Evolutionary conservation across 2,329 filamentous ascomycete genomes (phyloP).

Genomic region (Aspergillus tanneri): DNA sequence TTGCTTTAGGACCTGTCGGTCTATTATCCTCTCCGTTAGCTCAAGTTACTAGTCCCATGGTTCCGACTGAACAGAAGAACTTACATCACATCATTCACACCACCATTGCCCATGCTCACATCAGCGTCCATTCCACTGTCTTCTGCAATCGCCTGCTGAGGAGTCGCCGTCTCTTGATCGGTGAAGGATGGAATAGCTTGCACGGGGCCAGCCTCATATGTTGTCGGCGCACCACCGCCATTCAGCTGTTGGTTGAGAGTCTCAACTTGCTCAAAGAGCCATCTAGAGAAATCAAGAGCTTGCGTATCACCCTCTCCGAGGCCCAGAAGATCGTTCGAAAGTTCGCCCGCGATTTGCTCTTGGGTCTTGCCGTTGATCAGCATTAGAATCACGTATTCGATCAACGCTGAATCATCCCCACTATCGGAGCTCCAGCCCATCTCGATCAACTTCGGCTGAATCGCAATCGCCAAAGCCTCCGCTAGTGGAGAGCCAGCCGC

Average conservation of each 20-base stretch:
- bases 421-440: slow-evolving; percentile 86
- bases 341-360: slow-evolving; percentile 81
- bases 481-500: slow-evolving; percentile 77
- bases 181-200: slow-evolving; percentile 38
- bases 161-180: slow-evolving; percentile 33
- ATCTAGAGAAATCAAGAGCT: slow-evolving; percentile 79
- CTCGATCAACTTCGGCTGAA: slow-evolving; percentile 89
- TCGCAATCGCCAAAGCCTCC: slow-evolving; percentile 74
- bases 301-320: slow-evolving; percentile 79
- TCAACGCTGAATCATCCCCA: slow-evolving; percentile 76
- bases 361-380: slow-evolving; percentile 92
- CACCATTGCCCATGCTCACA: slow-evolving; percentile 71
- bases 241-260: slow-evolving; percentile 63
- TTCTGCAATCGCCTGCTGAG: slow-evolving; percentile 12
- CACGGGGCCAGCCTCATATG: slow-evolving; percentile 18
- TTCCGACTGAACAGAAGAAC: slow-evolving; percentile 14
- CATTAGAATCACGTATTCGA: slow-evolving; percentile 97
- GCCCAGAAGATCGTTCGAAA: slow-evolving; percentile 81
- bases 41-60: slow-evolving; percentile 2
- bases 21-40: slow-evolving; percentile 54
- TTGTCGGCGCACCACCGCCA: slow-evolving; percentile 42
- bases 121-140: slow-evolving; percentile 63
- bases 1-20: slow-evolving; percentile 90
- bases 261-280: slow-evolving; percentile 89
- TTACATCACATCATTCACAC: slow-evolving; percentile 42